phyloP scores from a whole-genome alignment of 129 eudicot genomes.

The Calendula officinalis region DNA sequence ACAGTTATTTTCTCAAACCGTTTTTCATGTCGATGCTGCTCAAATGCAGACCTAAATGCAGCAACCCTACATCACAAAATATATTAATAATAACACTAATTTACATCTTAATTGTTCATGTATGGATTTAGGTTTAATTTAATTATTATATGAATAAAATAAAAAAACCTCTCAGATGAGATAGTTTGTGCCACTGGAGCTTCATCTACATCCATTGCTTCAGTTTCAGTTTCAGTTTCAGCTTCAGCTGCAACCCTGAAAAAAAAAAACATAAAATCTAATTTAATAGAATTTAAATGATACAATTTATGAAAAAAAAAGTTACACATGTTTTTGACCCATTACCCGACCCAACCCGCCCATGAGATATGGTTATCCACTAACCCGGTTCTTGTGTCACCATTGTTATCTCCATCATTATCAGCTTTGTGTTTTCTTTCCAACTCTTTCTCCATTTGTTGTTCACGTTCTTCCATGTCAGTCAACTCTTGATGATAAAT shows the following conservation, averaged over 20 bases:
- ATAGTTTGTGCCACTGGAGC: slow-evolving; percentile 43
- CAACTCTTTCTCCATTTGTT: slow-evolving; percentile 51
- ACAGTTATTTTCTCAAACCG: slow-evolving; percentile 75
- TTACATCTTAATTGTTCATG: not conserved
- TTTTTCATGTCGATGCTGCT: slow-evolving; percentile 72
- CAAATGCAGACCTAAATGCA: slow-evolving; percentile 74
- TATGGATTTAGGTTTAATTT: not conserved
- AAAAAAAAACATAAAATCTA: slow-evolving; percentile 9
- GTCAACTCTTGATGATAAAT: slow-evolving; percentile 91
- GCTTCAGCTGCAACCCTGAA: slow-evolving; percentile 36
- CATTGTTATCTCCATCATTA: slow-evolving; percentile 38
- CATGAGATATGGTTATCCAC: not conserved
- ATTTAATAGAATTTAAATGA: not conserved
- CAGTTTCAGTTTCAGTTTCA: slow-evolving; percentile 34
- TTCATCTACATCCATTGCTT: slow-evolving; percentile 86
- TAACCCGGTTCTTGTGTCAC: slow-evolving; percentile 31
- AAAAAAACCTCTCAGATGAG: slow-evolving; percentile 61
- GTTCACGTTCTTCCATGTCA: slow-evolving; percentile 95
- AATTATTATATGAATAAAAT: not conserved
- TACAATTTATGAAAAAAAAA: too few relatives aligned
- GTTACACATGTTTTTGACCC: not conserved
- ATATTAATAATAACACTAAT: not conserved
- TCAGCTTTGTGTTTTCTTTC: slow-evolving; percentile 51
- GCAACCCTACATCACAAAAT: slow-evolving; percentile 53
- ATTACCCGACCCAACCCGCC: not conserved